Evolutionary conservation across 2,329 filamentous ascomycete genomes (phyloP).

Genomic region (Intubia oerlemansii): DNA sequence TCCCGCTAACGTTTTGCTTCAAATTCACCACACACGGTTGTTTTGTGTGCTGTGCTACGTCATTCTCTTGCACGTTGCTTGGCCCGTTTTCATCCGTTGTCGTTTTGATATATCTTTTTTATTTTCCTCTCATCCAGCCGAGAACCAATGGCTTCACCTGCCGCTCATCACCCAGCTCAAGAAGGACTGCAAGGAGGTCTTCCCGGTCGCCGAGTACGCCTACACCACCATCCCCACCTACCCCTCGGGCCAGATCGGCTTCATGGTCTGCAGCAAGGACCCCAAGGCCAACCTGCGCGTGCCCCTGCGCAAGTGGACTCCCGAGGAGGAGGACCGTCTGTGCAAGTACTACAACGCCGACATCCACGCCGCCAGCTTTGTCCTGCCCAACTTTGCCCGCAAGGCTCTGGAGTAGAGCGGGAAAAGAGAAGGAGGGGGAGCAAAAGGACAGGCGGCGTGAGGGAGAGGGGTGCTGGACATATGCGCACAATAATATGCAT

Average conservation of each 20-base stretch:
- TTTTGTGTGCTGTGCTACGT: no score
- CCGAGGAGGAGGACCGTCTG: constrained; percentile 77
- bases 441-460: no score
- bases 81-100: no score
- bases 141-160: constrained; percentile 99
- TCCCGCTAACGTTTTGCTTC: no score
- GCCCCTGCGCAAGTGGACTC: constrained; percentile 60
- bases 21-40: no score
- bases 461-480: neutral
- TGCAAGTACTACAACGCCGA: constrained; percentile 96
- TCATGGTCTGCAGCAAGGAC: constrained; percentile 99
- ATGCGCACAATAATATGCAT: no score
- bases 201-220: constrained; percentile 93
- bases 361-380: constrained; percentile 85
- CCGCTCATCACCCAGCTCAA: constrained; percentile 84
- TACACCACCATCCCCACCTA: constrained; percentile 99
- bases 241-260: constrained; percentile 95
- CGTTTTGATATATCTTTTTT: constrained; percentile 6
- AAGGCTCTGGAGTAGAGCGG: constrained; percentile 47
- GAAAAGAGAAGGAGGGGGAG: neutral
- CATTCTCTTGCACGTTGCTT: no score
- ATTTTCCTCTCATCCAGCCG: constrained; percentile 34
- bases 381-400: constrained; percentile 83
- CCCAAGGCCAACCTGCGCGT: constrained; percentile 60
- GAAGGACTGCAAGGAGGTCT: constrained; percentile 91